phyloP scores from a whole-genome alignment of 345 rosid species.

The Rhodamnia rubescens region DNA sequence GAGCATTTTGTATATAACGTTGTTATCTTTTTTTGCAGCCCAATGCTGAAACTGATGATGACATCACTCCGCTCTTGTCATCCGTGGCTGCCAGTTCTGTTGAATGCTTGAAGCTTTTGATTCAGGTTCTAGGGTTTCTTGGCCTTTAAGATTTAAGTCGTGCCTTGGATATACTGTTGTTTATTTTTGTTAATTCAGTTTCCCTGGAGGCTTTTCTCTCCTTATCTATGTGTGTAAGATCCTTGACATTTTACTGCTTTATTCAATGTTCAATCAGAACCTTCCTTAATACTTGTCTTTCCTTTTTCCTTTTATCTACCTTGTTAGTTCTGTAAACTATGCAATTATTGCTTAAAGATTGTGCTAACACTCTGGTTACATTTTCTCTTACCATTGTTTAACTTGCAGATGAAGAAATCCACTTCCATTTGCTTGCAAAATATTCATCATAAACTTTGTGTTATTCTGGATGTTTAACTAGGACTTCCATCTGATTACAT shows the following conservation, averaged over 20 bases:
- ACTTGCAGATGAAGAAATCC: neutral
- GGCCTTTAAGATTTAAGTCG: neutral
- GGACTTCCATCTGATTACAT: neutral
- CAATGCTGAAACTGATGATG: conserved; percentile 79
- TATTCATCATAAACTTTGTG: neutral
- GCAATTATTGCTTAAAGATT: neutral
- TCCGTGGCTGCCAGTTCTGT: conserved; percentile 89
- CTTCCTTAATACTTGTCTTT: neutral
- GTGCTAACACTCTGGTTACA: neutral
- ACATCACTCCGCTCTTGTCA: conserved; percentile 71
- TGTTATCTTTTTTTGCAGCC: conserved; percentile 44
- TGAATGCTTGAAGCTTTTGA: conserved; percentile 55
- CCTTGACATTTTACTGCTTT: neutral
- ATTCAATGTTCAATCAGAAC: neutral
- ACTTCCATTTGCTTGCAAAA: neutral
- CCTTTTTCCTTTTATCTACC: neutral
- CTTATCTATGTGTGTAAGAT: neutral
- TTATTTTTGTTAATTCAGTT: neutral
- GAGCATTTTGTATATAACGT: neutral
- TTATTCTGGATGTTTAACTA: neutral
- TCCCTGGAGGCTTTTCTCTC: neutral
- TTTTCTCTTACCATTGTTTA: neutral
- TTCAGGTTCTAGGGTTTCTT: conserved; percentile 48
- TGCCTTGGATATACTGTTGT: neutral
- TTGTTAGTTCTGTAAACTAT: neutral